Evolutionary conservation across 1,284 basidiomycete species (phyloP).

Genomic region (Anthracocystis walkeri): DNA sequence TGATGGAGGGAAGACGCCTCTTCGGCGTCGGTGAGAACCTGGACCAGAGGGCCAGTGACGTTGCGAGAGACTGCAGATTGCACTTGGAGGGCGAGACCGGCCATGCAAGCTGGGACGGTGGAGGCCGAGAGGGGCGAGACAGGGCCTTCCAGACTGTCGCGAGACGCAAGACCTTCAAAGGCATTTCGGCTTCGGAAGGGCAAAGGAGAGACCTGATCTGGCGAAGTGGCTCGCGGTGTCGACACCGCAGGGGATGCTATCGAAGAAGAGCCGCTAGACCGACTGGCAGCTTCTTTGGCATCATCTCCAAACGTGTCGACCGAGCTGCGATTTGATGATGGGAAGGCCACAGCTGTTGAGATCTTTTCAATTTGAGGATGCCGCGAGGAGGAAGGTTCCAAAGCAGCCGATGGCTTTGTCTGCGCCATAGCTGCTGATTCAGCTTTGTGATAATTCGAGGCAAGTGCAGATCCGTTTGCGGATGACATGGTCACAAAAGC

Average conservation of each 20-base stretch:
- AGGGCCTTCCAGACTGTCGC: constrained; percentile 18
- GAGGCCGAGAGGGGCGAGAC: constrained; percentile 11
- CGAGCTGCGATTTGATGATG: constrained; percentile 25
- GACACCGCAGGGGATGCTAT: constrained; percentile 36
- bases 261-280: constrained; percentile 27
- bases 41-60: constrained; percentile 44
- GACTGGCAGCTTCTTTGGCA: background rate
- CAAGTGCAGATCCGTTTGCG: background rate
- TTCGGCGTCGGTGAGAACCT: constrained; percentile 41
- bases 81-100: constrained; percentile 39
- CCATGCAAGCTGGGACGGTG: constrained; percentile 31
- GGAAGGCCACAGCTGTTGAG: constrained; percentile 20
- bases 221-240: constrained; percentile 39
- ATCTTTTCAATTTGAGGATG: constrained; percentile 26
- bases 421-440: background rate
- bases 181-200: constrained; percentile 11
- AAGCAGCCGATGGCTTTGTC: constrained; percentile 7
- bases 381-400: constrained; percentile 5
- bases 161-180: constrained; percentile 7
- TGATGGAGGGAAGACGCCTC: constrained; percentile 23
- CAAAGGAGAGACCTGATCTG: constrained; percentile 10
- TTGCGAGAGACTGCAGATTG: constrained; percentile 47
- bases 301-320: constrained; percentile 13
- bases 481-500: background rate
- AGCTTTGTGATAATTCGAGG: background rate